These are phyloP conservation scores for Suillus sp. DNA, from an alignment of 768 basidiomycete species.

Conservation along the genomic window DNA sequence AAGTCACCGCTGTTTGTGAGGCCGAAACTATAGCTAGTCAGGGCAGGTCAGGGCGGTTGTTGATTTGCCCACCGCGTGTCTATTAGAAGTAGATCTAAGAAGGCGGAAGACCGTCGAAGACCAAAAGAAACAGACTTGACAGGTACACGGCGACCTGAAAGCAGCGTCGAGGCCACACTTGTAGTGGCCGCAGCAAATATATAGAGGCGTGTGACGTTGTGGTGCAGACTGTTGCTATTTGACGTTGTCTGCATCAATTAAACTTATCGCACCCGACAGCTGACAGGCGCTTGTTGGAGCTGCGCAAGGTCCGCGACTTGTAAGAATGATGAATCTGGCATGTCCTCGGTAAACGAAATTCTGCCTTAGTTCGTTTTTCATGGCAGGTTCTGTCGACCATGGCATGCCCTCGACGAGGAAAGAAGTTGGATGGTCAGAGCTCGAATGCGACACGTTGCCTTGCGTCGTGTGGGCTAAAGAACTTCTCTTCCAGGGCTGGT, in stretches of 20 bases:
- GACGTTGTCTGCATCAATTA: conserved; percentile 5
- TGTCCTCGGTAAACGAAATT: conserved; percentile 1
- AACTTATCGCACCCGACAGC: conserved; percentile 9
- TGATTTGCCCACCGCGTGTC: conserved; percentile 3
- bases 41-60: not conserved
- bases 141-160: not conserved
- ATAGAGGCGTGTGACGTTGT: conserved; percentile 1
- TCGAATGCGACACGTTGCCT: not conserved
- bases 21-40: conserved; percentile 3
- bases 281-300: not conserved
- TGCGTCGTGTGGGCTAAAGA: conserved; percentile 1
- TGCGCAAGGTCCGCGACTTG: too few relatives aligned
- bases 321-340: not conserved
- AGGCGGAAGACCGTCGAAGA: not conserved
- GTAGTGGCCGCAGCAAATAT: too few relatives aligned
- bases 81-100: not conserved
- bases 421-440: conserved; percentile 7
- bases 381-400: conserved; percentile 13
- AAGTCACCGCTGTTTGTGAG: conserved; percentile 11
- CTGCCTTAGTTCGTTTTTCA: conserved; percentile 1
- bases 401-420: conserved; percentile 10
- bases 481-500: conserved; percentile 8
- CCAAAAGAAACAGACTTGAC: not conserved
- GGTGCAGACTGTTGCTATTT: conserved; percentile 5
- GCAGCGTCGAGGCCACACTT: too few relatives aligned